Base-by-base conservation (phyloP, 495 filamentous ascomycete species). In the Penicillium odoratum region DNA sequence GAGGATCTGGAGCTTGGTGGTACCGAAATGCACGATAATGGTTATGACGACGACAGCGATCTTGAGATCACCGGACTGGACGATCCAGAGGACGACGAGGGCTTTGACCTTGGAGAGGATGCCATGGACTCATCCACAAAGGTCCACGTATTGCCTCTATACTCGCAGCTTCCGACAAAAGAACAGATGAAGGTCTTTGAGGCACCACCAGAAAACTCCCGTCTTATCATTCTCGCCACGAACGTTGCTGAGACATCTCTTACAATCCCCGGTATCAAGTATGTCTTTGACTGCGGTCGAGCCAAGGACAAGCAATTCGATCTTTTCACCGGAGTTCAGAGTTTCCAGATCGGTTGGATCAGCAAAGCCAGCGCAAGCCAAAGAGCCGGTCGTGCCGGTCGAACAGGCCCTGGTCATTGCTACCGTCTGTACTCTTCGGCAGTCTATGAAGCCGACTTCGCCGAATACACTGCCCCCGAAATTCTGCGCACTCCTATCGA, bases 231-330 rank as follows among this genome's bases (percentile, higher is more conserved):
- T 16, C 74, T 99, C 21, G 92, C 95, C 0, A 99, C 95, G 21
- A 99, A 99, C 69, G 90, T 99, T 25, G 95, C 95, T 0, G 95
- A 99, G 70, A 99, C 95, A 4, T 92, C 88, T 80, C 78, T 99
- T 55, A 99, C 95, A 0, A 99, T 99, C 44, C 95, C 95, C 4
- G 92, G 92, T 16, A 93, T 97, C 57, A 83, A 90, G 53, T 99
- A 97, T 66, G 95, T 99, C 15, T 96, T 99, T 59, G 95, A 99
- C 71, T 88, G 88, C 64, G 95, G 95, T 31, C 82, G 95, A 42
- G 85, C 89, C 3, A 99, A 99, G 70, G 92, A 97, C 68, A 88
- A 92, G 55, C 88, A 86, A 48, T 98, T 92, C 65, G 87, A 98
- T 63, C 77, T 83, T 13, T 73, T 80, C 21, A 97, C 89, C 9